Base-by-base conservation (phyloP, 495 filamentous ascomycete species). In the Annulohypoxylon bovei region DNA sequence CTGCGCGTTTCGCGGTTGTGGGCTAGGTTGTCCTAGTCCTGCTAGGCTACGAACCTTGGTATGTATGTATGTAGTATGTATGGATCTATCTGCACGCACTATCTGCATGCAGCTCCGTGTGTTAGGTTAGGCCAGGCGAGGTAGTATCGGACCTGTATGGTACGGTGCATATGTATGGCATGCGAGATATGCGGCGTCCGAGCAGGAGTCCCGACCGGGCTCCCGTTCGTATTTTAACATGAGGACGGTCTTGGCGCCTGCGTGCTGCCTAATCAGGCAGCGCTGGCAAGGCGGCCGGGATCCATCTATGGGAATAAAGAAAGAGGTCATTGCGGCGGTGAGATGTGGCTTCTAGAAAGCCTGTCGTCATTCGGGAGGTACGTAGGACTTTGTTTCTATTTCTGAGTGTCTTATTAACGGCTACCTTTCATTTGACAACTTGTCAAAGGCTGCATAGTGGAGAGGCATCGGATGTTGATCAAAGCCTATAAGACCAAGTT, bases 151-250 rank as follows among this genome's bases (percentile, higher is more conserved):
- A 12, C 9, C 5, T 18, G 47, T n/a, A n/a, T n/a, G n/a, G n/a
- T n/a, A n/a, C n/a, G n/a, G n/a, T n/a, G n/a, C n/a, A n/a, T n/a
- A n/a, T n/a, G n/a, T n/a, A n/a, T n/a, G n/a, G n/a, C 14, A 52
- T 52, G 47, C 47, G 14, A 52, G 25, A 30, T 52, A 11, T 25
- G 47, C 47, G n/a, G n/a, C 23, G 47, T 30, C 12, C 23, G 27
- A 52, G 37, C 37, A 6, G 37, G 12, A 12, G 47, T 12, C 12
- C 25, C 8, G 27, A 52, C 23, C 47, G 9, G 47, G 47, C 20
- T 7, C 44, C 4, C 20, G 42, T 63, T 65, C 53, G 60, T 65
- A 70, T 70, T 70, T 58, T 54, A 70, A 65, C 37, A 70, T 59
- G 64, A 60, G 16, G 27, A 23, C 44, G 8, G 44, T 44, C 33